These are phyloP conservation scores for Paraurostyla sp. DNA, from an alignment of 73 alveolate genomes.

Conservation along the genomic window DNA sequence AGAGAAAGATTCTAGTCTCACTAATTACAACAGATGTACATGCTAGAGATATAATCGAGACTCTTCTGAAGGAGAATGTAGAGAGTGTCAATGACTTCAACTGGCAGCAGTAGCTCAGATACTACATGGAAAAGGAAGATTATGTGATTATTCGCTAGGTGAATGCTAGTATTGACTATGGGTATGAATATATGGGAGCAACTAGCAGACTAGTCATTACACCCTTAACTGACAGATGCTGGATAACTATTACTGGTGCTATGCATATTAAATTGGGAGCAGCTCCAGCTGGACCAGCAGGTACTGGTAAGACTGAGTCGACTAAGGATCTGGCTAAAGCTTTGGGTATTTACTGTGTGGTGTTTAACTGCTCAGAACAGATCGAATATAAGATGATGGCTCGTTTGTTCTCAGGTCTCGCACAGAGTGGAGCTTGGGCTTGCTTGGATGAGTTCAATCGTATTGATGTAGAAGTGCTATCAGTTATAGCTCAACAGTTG, in stretches of 20 bases:
- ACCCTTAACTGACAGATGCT: conserved; percentile 98
- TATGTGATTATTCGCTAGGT: conserved; percentile 83
- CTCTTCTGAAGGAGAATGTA: conserved; percentile 60
- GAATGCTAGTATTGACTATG: conserved; percentile 91
- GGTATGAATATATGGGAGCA: conserved; percentile 98
- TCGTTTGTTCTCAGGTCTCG: conserved; percentile 96
- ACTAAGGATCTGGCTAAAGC: conserved; percentile 99
- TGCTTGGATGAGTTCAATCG: conserved; percentile 99
- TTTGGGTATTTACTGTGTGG: conserved; percentile 99
- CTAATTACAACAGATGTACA: conserved; percentile 97
- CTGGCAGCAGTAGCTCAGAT: conserved; percentile 92
- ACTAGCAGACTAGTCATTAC: conserved; percentile 97
- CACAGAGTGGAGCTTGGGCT: conserved; percentile 98
- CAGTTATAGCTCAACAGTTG: conserved; percentile 94
- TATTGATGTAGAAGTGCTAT: conserved; percentile 93
- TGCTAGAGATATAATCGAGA: conserved; percentile 87
- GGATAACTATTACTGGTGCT: conserved; percentile 98
- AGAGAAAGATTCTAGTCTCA: conserved; percentile 92
- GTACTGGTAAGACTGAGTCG: conserved; percentile 99
- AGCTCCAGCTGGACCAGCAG: conserved; percentile 99
- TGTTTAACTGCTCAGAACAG: conserved; percentile 99
- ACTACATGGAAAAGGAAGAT: conserved; percentile 93
- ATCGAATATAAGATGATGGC: conserved; percentile 97
- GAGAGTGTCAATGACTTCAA: conserved; percentile 78
- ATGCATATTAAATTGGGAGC: conserved; percentile 96